Evolutionary conservation across 164 flowering plant genomes (phyloP).

Genomic region (Buxus sempervirens): DNA sequence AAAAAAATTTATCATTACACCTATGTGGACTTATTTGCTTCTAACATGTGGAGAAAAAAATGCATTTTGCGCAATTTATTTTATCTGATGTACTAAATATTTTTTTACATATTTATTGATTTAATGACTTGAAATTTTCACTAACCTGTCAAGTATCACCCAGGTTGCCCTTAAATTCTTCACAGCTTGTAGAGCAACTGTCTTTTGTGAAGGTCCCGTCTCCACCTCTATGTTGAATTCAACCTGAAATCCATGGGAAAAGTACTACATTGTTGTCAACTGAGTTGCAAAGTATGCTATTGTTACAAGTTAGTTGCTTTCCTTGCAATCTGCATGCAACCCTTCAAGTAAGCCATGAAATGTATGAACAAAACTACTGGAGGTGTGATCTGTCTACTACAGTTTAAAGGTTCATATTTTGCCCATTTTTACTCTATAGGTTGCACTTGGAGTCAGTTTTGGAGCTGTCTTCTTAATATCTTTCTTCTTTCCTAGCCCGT

Average conservation of each 20-base stretch:
- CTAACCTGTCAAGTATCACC: slow-evolving; percentile 68
- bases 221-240: slow-evolving; percentile 33
- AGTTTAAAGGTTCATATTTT: not conserved
- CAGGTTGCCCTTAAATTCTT: slow-evolving; percentile 43
- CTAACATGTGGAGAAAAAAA: too few species aligned
- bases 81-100: too few species aligned
- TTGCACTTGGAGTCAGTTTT: not conserved
- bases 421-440: not conserved
- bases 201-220: slow-evolving; percentile 40
- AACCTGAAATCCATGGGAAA: slow-evolving; percentile 29
- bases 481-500: not conserved
- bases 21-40: too few species aligned
- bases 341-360: not conserved
- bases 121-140: not conserved
- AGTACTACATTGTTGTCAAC: slow-evolving; percentile 2
- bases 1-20: too few species aligned
- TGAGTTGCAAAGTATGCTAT: not conserved
- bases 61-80: too few species aligned
- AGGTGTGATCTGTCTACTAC: not conserved
- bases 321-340: not conserved
- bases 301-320: not conserved
- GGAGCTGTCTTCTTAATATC: not conserved
- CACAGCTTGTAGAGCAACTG: slow-evolving; percentile 41
- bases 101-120: too few species aligned
- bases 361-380: too few species aligned